A percentile compares a stretch with the other conserved stretches of the same genome.
Conservation (phyloP, 371 early-diverging fungal genomes). For the Mucor piriformis region DNA sequence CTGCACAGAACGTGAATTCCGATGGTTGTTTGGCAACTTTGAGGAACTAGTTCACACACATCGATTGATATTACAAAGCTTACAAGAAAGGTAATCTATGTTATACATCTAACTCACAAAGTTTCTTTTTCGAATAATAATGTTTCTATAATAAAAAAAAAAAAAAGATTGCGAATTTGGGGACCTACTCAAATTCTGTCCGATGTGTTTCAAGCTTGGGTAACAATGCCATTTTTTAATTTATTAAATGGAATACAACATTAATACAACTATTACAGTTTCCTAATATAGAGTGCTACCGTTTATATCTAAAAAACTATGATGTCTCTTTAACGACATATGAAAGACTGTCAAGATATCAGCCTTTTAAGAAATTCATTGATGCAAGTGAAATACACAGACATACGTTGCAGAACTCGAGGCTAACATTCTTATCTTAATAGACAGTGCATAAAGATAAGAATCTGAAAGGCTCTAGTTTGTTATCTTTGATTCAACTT, state of each 20-base stretch:
- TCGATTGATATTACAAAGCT: slow-evolving; percentile 26
- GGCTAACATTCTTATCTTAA: background rate
- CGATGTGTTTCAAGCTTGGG: slow-evolving; percentile 35
- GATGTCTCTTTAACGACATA: slow-evolving; percentile 44
- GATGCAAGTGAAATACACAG: slow-evolving; percentile 33
- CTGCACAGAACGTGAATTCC: slow-evolving; percentile 46
- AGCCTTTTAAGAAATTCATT: slow-evolving; percentile 52
- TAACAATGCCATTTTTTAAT: slow-evolving; percentile 5
- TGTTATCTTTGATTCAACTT: slow-evolving; percentile 41
- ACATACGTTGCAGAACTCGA: too few relatives aligned
- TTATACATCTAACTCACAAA: slow-evolving; percentile 1
- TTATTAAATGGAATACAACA: background rate
- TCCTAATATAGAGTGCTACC: slow-evolving; percentile 38
- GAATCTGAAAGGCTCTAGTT: slow-evolving; percentile 21
- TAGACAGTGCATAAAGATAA: slow-evolving; percentile 27
- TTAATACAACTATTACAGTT: slow-evolving; percentile 25
- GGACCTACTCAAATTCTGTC: slow-evolving; percentile 39
- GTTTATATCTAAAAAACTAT: slow-evolving; percentile 41
- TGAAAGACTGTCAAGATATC: slow-evolving; percentile 43
- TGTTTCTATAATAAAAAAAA: slow-evolving; percentile 7
- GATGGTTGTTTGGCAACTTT: slow-evolving; percentile 49
- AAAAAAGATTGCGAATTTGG: slow-evolving; percentile 33
- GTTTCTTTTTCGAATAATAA: background rate
- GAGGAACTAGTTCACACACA: slow-evolving; percentile 40
- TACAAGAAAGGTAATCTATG: slow-evolving; percentile 37